phyloP scores from a whole-genome alignment of 768 basidiomycete species.

The Multifurca ochricompacta region DNA sequence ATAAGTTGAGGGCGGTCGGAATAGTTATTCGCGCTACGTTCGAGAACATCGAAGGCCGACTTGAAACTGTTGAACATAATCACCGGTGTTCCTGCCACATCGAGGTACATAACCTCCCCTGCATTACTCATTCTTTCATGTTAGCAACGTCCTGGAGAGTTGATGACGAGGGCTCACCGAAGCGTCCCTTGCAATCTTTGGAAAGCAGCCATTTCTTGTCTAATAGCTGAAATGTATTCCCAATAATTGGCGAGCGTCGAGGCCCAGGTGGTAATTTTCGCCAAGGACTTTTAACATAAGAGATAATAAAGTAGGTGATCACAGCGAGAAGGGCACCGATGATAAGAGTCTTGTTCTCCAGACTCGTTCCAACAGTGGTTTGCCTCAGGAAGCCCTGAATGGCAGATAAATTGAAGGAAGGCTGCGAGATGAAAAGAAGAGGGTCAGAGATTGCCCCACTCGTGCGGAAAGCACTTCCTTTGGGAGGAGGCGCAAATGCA shows the following conservation, averaged over 20 bases:
- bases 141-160: not conserved
- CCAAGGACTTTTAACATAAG: slow-evolving; percentile 2
- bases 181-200: not conserved
- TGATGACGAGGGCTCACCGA: not conserved
- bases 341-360: not conserved
- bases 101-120: slow-evolving; percentile 1
- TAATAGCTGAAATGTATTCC: not conserved
- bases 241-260: not conserved
- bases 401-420: slow-evolving; percentile 1
- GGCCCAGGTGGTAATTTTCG: slow-evolving; percentile 1
- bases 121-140: no score
- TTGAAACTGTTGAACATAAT: slow-evolving; percentile 29
- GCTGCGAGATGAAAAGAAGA: not conserved
- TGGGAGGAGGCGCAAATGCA: not conserved
- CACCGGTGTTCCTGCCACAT: slow-evolving; percentile 6
- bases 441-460: no score
- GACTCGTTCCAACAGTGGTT: slow-evolving; percentile 8
- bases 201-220: not conserved
- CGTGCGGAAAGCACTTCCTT: not conserved
- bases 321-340: not conserved
- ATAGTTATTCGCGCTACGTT: slow-evolving; percentile 27
- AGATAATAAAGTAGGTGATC: not conserved
- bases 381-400: not conserved
- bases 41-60: slow-evolving; percentile 32
- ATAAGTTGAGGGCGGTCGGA: slow-evolving; percentile 26